A percentile compares a stretch with the other conserved stretches of the same genome.
Evolutionary conservation across 495 filamentous ascomycete species (phyloP).

Genomic region (Parathielavia hyrcaniae): DNA sequence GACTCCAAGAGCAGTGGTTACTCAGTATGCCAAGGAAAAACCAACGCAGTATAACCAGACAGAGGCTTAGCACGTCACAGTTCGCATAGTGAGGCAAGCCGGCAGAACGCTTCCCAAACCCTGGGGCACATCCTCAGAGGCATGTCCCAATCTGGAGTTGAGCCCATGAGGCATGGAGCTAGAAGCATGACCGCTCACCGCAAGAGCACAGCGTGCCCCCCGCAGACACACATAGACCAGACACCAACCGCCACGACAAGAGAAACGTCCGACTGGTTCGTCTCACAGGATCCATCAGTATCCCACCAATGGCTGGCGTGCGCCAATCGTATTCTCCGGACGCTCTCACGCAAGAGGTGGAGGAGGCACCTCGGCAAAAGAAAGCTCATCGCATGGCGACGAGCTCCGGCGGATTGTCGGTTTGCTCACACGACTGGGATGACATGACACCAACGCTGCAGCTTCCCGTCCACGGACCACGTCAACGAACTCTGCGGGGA

Average conservation of each 20-base stretch:
- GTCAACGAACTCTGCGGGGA: conserved; percentile 10
- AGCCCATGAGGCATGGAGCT: not conserved
- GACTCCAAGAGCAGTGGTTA: no score
- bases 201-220: not conserved
- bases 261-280: conserved; percentile 5
- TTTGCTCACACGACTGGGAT: not conserved
- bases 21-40: not conserved
- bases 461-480: conserved; percentile 11
- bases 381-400: not conserved
- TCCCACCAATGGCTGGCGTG: not conserved
- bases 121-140: not conserved
- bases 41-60: not conserved
- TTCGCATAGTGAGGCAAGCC: not conserved
- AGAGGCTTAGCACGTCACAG: not conserved
- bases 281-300: not conserved
- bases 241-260: conserved; percentile 7
- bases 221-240: not conserved
- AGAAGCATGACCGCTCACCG: no score
- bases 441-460: conserved; percentile 10
- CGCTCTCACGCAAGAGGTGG: no score
- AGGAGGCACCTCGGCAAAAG: no score
- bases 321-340: not conserved
- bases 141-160: not conserved
- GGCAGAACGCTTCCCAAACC: not conserved
- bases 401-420: not conserved